Evolutionary conservation across 1,284 basidiomycete species (phyloP).

Genomic region (Pterulicium gracile): DNA sequence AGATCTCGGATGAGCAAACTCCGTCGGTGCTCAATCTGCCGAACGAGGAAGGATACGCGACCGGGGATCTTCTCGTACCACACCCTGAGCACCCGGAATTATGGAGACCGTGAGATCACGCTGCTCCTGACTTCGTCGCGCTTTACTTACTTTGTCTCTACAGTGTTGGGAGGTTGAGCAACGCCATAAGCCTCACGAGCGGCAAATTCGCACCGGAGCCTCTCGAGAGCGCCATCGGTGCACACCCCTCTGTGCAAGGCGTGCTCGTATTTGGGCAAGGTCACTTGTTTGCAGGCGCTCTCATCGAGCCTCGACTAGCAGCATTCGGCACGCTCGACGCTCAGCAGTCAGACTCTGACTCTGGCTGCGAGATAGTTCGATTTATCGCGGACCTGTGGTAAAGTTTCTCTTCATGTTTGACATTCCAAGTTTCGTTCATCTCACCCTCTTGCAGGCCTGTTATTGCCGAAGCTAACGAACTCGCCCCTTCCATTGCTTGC

Average conservation of each 20-base stretch:
- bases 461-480: no score
- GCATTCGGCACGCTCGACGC: no score
- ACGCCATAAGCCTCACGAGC: constrained; percentile 13
- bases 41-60: not conserved
- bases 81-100: not conserved
- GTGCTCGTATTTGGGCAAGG: constrained; percentile 33
- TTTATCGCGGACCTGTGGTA: no score
- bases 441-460: no score
- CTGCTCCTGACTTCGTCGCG: not conserved
- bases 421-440: no score
- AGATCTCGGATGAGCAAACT: not conserved
- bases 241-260: constrained; percentile 15
- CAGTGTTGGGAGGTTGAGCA: constrained; percentile 12
- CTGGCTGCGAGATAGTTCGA: no score
- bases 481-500: no score
- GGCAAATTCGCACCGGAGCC: constrained; percentile 14
- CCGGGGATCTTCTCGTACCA: not conserved
- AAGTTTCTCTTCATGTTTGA: no score
- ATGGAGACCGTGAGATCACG: constrained; percentile 1
- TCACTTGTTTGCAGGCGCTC: no score
- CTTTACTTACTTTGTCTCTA: constrained; percentile 4
- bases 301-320: no score
- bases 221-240: constrained; percentile 12
- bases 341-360: no score
- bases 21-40: not conserved